phyloP scores from a whole-genome alignment of 225 moss, liverwort and hornwort genomes.

The Rhytidiadelphus loreus region DNA sequence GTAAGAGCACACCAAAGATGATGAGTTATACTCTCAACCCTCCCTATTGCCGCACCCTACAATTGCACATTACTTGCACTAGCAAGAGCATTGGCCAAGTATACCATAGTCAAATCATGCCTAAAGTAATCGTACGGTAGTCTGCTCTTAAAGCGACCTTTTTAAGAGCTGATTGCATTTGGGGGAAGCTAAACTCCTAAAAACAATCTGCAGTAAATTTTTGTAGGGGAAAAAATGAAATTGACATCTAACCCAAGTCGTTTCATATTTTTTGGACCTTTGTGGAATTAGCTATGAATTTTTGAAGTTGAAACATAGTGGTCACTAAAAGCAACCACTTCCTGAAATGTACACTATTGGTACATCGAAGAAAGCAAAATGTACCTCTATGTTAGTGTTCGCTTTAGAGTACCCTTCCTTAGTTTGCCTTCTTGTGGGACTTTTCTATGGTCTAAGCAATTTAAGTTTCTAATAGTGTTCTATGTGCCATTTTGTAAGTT shows the following conservation, averaged over 20 bases:
- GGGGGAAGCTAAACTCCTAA: not conserved
- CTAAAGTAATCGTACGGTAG: too few species aligned
- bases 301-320: not conserved
- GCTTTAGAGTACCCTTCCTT: not conserved
- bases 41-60: too few species aligned
- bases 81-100: not conserved
- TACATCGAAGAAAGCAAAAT: not conserved
- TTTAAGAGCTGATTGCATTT: not conserved
- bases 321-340: not conserved
- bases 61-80: not conserved
- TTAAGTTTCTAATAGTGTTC: not conserved
- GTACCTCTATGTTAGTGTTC: not conserved
- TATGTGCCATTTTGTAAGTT: not conserved
- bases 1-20: not conserved
- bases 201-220: not conserved
- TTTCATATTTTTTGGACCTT: not conserved
- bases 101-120: not conserved
- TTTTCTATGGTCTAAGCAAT: too few species aligned
- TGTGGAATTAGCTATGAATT: fast-evolving
- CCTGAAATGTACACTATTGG: not conserved
- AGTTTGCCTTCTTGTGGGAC: too few species aligned
- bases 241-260: not conserved
- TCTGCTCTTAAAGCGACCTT: not conserved
- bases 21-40: not conserved
- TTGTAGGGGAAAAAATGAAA: not conserved